phyloP scores from a whole-genome alignment of 257 asterid species.

The Fraxinus cuspidata region DNA sequence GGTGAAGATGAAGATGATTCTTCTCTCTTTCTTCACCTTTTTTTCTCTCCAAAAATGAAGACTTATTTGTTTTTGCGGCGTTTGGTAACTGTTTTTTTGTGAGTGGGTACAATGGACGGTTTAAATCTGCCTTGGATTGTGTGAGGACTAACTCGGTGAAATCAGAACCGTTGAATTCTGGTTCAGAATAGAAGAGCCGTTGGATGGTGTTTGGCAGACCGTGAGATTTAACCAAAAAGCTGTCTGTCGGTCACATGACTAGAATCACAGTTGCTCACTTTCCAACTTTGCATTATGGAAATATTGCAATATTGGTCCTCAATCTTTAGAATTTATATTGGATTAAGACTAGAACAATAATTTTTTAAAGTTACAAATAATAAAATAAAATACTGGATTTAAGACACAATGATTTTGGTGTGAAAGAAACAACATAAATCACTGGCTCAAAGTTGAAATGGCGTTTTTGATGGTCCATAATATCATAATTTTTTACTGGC shows the following conservation, averaged over 20 bases:
- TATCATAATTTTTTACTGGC: too few species aligned
- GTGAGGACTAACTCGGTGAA: slow-evolving; percentile 1
- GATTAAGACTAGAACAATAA: too few species aligned
- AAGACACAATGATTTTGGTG: too few species aligned
- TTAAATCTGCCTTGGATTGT: slow-evolving; percentile 21
- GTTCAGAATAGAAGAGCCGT: slow-evolving; percentile 16
- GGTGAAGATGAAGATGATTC: neutral
- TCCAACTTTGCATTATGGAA: slow-evolving; percentile 16
- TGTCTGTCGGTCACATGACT: slow-evolving; percentile 33
- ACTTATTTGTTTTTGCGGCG: neutral
- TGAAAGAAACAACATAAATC: too few species aligned
- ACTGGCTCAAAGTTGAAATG: too few species aligned
- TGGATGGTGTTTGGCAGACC: slow-evolving; percentile 21
- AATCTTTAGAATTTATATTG: neutral
- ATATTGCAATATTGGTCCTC: neutral
- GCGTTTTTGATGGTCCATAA: too few species aligned
- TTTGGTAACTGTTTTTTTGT: neutral
- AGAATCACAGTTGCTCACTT: slow-evolving; percentile 16
- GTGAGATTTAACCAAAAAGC: neutral
- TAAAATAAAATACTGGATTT: too few species aligned
- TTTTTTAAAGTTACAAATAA: too few species aligned
- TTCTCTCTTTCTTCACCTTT: neutral
- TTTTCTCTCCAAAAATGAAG: neutral
- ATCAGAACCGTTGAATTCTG: slow-evolving; percentile 10
- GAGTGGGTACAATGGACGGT: slow-evolving; percentile 27